Evolutionary conservation across 257 asterid genomes (phyloP).

Genomic region (Ilex asprella): DNA sequence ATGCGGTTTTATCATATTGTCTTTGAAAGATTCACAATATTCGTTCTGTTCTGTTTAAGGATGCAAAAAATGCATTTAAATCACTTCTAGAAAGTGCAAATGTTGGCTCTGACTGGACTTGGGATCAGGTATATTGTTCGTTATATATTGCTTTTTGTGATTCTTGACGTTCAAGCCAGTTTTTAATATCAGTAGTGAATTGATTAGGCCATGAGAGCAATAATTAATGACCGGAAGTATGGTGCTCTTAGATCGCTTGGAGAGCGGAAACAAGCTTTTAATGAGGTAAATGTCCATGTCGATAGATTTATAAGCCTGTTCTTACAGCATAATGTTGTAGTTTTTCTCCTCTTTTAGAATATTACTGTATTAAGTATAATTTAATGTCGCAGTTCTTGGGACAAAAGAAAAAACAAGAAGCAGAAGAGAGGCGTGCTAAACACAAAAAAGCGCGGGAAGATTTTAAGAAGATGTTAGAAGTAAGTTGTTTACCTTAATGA

Average conservation of each 20-base stretch:
- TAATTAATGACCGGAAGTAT: slow-evolving; percentile 79
- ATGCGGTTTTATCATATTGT: background rate
- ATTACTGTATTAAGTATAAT: slow-evolving; percentile 5
- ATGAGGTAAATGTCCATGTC: slow-evolving; percentile 52
- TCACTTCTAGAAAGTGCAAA: slow-evolving; percentile 65
- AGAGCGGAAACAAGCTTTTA: slow-evolving; percentile 85
- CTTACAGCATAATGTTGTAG: background rate
- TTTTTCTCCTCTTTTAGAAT: slow-evolving; percentile 11
- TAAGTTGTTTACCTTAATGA: slow-evolving; percentile 20
- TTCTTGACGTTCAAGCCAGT: slow-evolving; percentile 10
- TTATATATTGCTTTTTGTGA: slow-evolving; percentile 9
- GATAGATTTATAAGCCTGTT: slow-evolving; percentile 15
- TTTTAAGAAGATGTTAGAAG: slow-evolving; percentile 82
- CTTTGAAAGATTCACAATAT: background rate
- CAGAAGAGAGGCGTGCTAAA: slow-evolving; percentile 76
- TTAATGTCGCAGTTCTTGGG: slow-evolving; percentile 58
- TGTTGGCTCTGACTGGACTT: slow-evolving; percentile 84
- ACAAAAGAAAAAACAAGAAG: slow-evolving; percentile 78
- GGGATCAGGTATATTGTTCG: slow-evolving; percentile 73
- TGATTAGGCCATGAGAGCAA: slow-evolving; percentile 79
- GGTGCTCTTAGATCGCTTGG: slow-evolving; percentile 77
- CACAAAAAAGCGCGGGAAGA: slow-evolving; percentile 79
- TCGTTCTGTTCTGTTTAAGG: slow-evolving; percentile 34
- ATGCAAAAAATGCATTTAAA: slow-evolving; percentile 80
- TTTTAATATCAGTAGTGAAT: slow-evolving; percentile 17